Conservation (phyloP, 2,329 filamentous ascomycete species). For the Hypomyces rosellus region DNA sequence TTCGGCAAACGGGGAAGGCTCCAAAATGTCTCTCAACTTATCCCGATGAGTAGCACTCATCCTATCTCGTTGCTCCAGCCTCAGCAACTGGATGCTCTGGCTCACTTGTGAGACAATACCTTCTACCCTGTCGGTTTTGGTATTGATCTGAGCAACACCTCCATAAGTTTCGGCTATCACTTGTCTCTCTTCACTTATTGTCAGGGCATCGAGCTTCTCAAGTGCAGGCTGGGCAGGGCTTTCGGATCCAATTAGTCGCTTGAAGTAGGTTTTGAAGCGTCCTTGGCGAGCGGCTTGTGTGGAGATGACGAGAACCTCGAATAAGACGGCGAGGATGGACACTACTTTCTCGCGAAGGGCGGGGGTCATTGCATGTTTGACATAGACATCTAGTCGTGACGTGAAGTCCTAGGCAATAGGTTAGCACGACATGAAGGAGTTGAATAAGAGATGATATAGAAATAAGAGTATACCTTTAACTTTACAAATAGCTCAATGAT, state of each 20-base stretch:
- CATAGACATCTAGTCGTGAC: slow-evolving; percentile 34
- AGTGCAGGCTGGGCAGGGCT: slow-evolving; percentile 35
- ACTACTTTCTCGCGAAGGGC: slow-evolving; percentile 34
- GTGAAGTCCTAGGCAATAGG: slow-evolving; percentile 33
- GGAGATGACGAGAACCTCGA: slow-evolving; percentile 39
- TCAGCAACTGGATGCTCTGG: slow-evolving; percentile 28
- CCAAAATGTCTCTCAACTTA: slow-evolving; percentile 32
- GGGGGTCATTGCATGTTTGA: slow-evolving; percentile 30
- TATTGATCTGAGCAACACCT: slow-evolving; percentile 29
- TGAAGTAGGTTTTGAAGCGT: slow-evolving; percentile 35
- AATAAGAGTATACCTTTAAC: slow-evolving; percentile 25
- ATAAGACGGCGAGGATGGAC: slow-evolving; percentile 36
- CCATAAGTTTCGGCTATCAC: slow-evolving; percentile 40
- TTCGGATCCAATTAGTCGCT: slow-evolving; percentile 32
- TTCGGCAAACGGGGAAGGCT: slow-evolving; percentile 36
- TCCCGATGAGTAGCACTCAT: slow-evolving; percentile 28
- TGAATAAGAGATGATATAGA: neutral
- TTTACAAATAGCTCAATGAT: slow-evolving; percentile 39
- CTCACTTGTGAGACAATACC: slow-evolving; percentile 29
- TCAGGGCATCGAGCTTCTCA: slow-evolving; percentile 34
- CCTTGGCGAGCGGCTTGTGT: slow-evolving; percentile 36
- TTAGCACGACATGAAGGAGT: slow-evolving; percentile 2
- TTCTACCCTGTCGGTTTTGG: slow-evolving; percentile 31
- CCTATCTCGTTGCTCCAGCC: slow-evolving; percentile 29
- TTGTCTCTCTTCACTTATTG: slow-evolving; percentile 34